Evolutionary conservation across 2,329 filamentous ascomycete species (phyloP).

Genomic region (Dactylonectria estremocensis): DNA sequence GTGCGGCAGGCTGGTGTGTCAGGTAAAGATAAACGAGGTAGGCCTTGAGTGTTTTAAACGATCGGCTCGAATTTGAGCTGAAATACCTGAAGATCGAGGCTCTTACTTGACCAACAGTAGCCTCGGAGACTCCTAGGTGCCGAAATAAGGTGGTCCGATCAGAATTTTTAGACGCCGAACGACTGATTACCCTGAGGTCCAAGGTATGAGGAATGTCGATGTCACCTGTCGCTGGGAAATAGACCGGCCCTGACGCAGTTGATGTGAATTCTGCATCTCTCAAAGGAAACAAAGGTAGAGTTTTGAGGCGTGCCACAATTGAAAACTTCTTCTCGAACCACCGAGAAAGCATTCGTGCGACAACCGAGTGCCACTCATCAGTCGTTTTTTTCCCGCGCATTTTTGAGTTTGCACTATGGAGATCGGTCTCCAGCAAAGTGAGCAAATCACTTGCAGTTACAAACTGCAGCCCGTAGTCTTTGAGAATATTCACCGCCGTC

Average conservation of each 20-base stretch:
- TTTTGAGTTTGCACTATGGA: slow-evolving; percentile 13
- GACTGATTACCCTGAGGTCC: slow-evolving; percentile 10
- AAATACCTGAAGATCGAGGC: slow-evolving; percentile 5
- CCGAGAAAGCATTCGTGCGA: neutral
- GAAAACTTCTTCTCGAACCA: neutral
- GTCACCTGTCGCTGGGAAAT: slow-evolving; percentile 10
- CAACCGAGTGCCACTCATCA: slow-evolving; percentile 28
- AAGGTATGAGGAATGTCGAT: slow-evolving; percentile 17
- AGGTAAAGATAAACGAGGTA: slow-evolving; percentile 33
- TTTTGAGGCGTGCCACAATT: neutral
- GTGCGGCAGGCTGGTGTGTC: neutral
- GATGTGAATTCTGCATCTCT: slow-evolving; percentile 21
- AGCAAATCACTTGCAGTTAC: rapidly evolving
- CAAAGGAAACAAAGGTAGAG: slow-evolving; percentile 24
- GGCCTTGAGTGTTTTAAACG: neutral
- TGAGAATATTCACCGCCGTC: neutral
- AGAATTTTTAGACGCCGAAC: neutral
- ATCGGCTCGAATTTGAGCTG: neutral
- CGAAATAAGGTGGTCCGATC: slow-evolving; percentile 10
- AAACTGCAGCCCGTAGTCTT: neutral
- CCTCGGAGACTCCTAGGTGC: slow-evolving; percentile 23
- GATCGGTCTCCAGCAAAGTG: slow-evolving; percentile 17
- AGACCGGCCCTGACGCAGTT: neutral
- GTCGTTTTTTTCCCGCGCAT: slow-evolving; percentile 5
- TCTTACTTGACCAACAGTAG: slow-evolving; percentile 17